Percentiles rank a stretch among this genome's conserved stretches.
Evolutionary conservation across 257 asterid species (phyloP).

Genomic region (Nemophila menziesii): DNA sequence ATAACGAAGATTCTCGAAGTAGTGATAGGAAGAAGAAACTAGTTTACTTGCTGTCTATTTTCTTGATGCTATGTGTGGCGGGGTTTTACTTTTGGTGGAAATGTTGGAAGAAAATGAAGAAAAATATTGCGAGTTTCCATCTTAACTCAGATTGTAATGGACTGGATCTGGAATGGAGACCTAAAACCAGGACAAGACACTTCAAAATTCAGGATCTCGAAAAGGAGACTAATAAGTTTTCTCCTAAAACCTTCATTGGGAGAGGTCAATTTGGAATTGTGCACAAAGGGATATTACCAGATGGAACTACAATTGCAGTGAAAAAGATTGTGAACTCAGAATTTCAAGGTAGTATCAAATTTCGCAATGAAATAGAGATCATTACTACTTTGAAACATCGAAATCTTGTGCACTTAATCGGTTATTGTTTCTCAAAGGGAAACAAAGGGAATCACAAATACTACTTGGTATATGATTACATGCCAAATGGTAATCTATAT

Average conservation of each 20-base stretch:
- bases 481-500: slow-evolving; percentile 43
- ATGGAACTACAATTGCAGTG: slow-evolving; percentile 44
- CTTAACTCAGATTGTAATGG: slow-evolving; percentile 12
- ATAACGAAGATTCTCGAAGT: slow-evolving; percentile 1
- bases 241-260: slow-evolving; percentile 38
- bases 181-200: slow-evolving; percentile 25
- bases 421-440: slow-evolving; percentile 24
- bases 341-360: slow-evolving; percentile 30
- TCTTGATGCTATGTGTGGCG: slow-evolving; percentile 11
- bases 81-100: slow-evolving; percentile 16
- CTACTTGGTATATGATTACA: slow-evolving; percentile 40
- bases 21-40: slow-evolving; percentile 8
- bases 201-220: slow-evolving; percentile 32
- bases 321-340: slow-evolving; percentile 31
- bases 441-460: background rate
- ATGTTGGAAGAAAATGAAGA: slow-evolving; percentile 7
- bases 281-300: slow-evolving; percentile 33
- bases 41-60: slow-evolving; percentile 14
- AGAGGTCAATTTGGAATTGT: slow-evolving; percentile 45
- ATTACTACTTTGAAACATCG: slow-evolving; percentile 42
- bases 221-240: slow-evolving; percentile 34
- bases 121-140: background rate
- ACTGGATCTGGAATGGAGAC: slow-evolving; percentile 33
- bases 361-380: slow-evolving; percentile 39
- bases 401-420: slow-evolving; percentile 40